A percentile compares a stretch with the other conserved stretches of the same genome.
Conservation (phyloP, 768 basidiomycete species). For the Amanita molliuscula region DNA sequence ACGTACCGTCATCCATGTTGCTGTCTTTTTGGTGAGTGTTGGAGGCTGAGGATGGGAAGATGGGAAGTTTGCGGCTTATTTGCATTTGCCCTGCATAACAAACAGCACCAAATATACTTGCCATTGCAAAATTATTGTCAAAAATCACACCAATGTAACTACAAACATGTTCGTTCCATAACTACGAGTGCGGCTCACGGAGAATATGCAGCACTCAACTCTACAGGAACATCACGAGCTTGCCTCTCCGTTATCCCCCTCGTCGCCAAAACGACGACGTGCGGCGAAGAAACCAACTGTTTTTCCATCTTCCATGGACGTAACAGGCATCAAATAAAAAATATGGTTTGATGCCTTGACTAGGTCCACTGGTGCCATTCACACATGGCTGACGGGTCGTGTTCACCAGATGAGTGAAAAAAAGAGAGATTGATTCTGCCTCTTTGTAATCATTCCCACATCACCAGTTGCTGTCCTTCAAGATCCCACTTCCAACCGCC, state of each 20-base stretch:
- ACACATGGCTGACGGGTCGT: no score
- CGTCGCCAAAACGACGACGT: slow-evolving; percentile 45
- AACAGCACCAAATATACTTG: not conserved
- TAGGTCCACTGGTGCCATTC: slow-evolving; percentile 38
- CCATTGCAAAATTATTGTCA: no score
- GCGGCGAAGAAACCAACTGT: slow-evolving; percentile 28
- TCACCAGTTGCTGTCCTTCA: no score
- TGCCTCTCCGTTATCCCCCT: slow-evolving; percentile 32
- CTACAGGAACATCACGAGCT: slow-evolving; percentile 41
- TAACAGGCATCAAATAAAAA: slow-evolving; percentile 53
- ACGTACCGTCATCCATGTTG: slow-evolving; percentile 69
- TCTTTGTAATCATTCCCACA: not conserved
- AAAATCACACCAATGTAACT: not conserved
- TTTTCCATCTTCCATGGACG: slow-evolving; percentile 58
- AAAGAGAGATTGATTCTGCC: not conserved
- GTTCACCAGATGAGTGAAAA: not conserved
- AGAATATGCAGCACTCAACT: slow-evolving; percentile 42
- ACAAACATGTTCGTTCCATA: slow-evolving; percentile 46
- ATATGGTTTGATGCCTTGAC: slow-evolving; percentile 50
- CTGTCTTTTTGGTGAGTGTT: slow-evolving; percentile 8
- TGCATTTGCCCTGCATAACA: not conserved
- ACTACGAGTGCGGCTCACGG: slow-evolving; percentile 45
- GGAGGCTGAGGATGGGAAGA: not conserved
- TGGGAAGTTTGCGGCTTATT: not conserved
- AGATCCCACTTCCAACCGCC: slow-evolving; percentile 34